A percentile compares a stretch with the other conserved stretches of the same genome.
Evolutionary conservation across 345 rosid genomes (phyloP).

Genomic region (Passiflora organensis): DNA sequence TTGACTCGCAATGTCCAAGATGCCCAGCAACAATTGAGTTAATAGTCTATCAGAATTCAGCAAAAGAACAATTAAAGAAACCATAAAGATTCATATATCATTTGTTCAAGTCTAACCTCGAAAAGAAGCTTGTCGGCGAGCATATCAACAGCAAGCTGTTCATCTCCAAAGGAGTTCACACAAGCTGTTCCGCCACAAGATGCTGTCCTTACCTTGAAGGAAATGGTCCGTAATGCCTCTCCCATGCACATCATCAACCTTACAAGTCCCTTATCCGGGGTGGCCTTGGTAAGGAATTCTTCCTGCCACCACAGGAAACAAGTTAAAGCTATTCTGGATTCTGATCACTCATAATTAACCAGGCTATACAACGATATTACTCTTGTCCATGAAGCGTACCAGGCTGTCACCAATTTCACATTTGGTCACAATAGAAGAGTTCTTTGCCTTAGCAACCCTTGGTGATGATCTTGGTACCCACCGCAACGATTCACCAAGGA

Average conservation of each 20-base stretch:
- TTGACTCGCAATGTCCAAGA: neutral
- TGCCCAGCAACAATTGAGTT: neutral
- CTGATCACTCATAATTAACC: neutral
- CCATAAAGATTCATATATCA: neutral
- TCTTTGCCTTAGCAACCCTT: conserved; percentile 48
- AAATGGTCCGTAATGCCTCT: conserved; percentile 86
- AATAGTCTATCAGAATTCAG: too few relatives aligned
- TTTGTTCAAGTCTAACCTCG: conserved; percentile 40
- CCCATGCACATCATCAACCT: conserved; percentile 86
- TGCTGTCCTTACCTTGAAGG: conserved; percentile 93
- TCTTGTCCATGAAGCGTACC: conserved; percentile 37
- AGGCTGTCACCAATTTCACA: conserved; percentile 93
- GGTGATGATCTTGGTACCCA: conserved; percentile 46
- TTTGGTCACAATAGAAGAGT: conserved; percentile 47
- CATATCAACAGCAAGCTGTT: conserved; percentile 96
- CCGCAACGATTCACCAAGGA: conserved; percentile 70
- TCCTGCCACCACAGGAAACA: conserved; percentile 41
- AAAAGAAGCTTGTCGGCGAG: conserved; percentile 91
- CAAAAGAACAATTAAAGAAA: too few relatives aligned
- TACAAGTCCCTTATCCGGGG: conserved; percentile 70
- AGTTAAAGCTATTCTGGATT: neutral
- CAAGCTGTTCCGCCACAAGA: conserved; percentile 98
- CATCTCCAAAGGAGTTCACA: conserved; percentile 87
- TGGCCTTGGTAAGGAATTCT: conserved; percentile 80
- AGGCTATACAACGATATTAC: neutral